Evolutionary conservation across 177 flowering plant genomes (phyloP), one percentile per base, ranked within the genome.

Genomic region (Tripterygium wilfordii): DNA sequence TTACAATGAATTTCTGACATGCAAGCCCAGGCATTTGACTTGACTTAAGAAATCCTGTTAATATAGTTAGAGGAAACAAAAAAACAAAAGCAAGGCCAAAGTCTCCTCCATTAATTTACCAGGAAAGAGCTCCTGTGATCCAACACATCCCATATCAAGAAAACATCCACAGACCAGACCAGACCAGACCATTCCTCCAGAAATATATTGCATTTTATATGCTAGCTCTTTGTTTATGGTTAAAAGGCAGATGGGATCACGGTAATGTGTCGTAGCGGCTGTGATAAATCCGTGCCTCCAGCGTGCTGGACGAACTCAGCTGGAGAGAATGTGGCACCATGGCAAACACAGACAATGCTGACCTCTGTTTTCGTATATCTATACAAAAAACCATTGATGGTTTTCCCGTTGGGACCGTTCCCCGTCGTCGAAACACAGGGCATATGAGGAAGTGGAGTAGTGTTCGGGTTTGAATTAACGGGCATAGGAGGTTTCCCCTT

Each of bases 241-340:
- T 54, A 39, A 31, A 66, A 55, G 3, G 79, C 26, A 28, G 82
- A 48, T 0, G 87, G 79, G 25, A 61, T 62, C 10, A 86, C 71
- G 12, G 71, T 65, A n/a, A 86, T 83, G 29, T 79, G 83, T 50
- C 53, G 71, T 52, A 86, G 33, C 1, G 95, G 95, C 12, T 84
- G 62, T 0, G 81, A 43, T 1, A 74, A 54, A 30, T 79, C 84
- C 0, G 57, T 59, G 18, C 87, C 83, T 2, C 96, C 96, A 0
- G 89, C 92, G 51, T 87, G 96, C 69, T 74, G 60, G 49, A 86
- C 79, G 33, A 86, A 86, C 68, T 71, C 83, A 2, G 85, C 81
- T 1, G 95, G 95, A 0, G 85, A 64, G 57, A 84, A 76, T 1
- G 69, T 74, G 36, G 43, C 66, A 14, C 96, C 92, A 66, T 87